These are phyloP conservation scores for Calonectria ilicicola DNA, from an alignment of 2,329 filamentous ascomycete species.

Conservation along the genomic window DNA sequence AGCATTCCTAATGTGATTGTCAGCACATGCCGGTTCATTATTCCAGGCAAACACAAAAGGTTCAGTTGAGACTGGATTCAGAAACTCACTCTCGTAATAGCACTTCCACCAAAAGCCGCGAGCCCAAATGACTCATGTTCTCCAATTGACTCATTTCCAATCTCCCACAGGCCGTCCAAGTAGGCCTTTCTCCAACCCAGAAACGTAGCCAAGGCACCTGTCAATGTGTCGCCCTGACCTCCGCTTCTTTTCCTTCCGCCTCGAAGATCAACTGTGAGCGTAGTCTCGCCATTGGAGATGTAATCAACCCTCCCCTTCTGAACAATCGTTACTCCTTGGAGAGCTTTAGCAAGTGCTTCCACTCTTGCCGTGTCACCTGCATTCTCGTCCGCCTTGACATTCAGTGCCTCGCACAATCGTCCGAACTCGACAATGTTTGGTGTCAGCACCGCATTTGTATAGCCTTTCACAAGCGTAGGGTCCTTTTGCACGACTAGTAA, in stretches of 20 bases:
- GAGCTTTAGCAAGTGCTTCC: constrained; percentile 75
- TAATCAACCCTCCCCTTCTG: constrained; percentile 89
- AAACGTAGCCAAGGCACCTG: constrained; percentile 88
- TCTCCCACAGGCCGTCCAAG: constrained; percentile 82
- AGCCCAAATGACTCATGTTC: constrained; percentile 76
- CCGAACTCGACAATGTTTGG: constrained; percentile 96
- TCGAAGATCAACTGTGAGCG: constrained; percentile 79
- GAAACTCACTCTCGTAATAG: constrained; percentile 80
- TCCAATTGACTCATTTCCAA: constrained; percentile 58
- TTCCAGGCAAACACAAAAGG: not conserved
- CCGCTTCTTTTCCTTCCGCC: constrained; percentile 92
- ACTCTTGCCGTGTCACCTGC: constrained; percentile 61
- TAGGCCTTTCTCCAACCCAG: constrained; percentile 91
- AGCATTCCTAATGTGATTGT: constrained; percentile 72
- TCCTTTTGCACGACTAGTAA: constrained; percentile 80
- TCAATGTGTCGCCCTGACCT: constrained; percentile 95
- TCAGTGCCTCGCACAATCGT: constrained; percentile 80
- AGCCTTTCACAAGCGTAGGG: constrained; percentile 83
- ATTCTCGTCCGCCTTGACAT: constrained; percentile 66
- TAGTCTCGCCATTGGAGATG: constrained; percentile 83
- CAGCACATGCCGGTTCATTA: not conserved
- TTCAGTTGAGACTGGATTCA: not conserved
- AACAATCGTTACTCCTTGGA: constrained; percentile 90
- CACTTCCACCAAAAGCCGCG: constrained; percentile 87
- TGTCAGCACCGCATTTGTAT: constrained; percentile 86